Evolutionary conservation across 805 yeast species (phyloP), one percentile per base, ranked within the genome.

Genomic region (Kodamaea laetipori): DNA sequence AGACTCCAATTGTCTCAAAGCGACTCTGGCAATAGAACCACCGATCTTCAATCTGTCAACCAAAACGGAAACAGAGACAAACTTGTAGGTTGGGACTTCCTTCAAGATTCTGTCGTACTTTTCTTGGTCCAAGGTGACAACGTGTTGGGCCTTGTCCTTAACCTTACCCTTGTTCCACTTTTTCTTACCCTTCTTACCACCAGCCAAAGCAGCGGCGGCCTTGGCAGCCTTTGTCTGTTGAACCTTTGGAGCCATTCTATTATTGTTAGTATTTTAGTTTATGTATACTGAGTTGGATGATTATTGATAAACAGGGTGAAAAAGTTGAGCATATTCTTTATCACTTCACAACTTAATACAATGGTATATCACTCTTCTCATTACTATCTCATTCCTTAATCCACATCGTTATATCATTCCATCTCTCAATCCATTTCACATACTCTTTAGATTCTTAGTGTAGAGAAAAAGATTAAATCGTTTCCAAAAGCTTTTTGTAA

Each of bases 141-240:
- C 84, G 84, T 94, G 99, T 76, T 88, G 92, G 66, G 99, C 98
- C 95, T 87, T 92, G 80, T 94, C 99, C 90, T 95, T 94, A 77
- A 90, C 96, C 85, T 95, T 90, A 78, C 97, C 97, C 85, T 92
- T 90, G 86, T 95, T 87, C 99, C 98, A 94, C 96, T 94, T 94
- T 95, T 94, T 92, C 90, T 94, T 94, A 78, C 96, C 89, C 74
- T 92, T 90, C 87, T 90, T 90, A 85, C 97, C 96, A 86, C 97
- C 97, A 76, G 97, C 97, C 85, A 89, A 81, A 76, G 97, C 98
- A 81, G 98, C 98, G 71, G 98, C 97, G 44, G 97, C 97, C 83
- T 92, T 92, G 72, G 97, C 97, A 78, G 97, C 97, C 82, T 92
- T 92, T 71, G 97, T 86, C 78, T 89, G 90, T 84, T 92, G 97